These are phyloP conservation scores for Linanthus parryae DNA, from an alignment of 148 eudicot genomes.

Conservation along the genomic window DNA sequence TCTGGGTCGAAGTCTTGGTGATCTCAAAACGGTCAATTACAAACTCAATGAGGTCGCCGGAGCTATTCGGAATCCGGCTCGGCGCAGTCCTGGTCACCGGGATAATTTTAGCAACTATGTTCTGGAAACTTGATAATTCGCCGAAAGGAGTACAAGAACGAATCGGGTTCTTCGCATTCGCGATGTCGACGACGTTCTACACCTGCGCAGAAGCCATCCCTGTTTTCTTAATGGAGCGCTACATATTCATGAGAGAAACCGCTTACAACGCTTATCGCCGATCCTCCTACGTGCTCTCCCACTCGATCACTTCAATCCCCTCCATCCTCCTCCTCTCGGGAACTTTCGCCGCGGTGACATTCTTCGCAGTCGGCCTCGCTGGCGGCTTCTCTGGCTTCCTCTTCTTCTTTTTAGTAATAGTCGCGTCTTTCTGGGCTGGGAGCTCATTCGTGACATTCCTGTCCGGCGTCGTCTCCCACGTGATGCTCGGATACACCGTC, in stretches of 20 bases:
- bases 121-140: constrained; percentile 56
- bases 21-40: constrained; percentile 55
- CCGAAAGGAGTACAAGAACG: constrained; percentile 69
- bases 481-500: constrained; percentile 69
- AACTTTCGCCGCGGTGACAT: constrained; percentile 57
- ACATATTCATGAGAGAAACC: constrained; percentile 83
- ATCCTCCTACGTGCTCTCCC: constrained; percentile 75
- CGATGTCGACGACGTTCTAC: constrained; percentile 93
- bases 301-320: constrained; percentile 63
- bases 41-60: constrained; percentile 65
- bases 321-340: constrained; percentile 55
- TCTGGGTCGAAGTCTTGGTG: constrained; percentile 64
- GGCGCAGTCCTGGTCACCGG: constrained; percentile 69
- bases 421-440: constrained; percentile 87
- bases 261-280: constrained; percentile 78
- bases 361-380: constrained; percentile 63
- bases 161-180: constrained; percentile 75
- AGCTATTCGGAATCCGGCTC: constrained; percentile 59
- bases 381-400: constrained; percentile 66
- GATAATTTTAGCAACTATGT: constrained; percentile 64
- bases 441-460: constrained; percentile 88
- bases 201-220: constrained; percentile 91
- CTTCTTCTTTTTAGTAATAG: constrained; percentile 40
- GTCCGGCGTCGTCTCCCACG: constrained; percentile 68
- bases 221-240: constrained; percentile 61